These are phyloP conservation scores for Lagerstroemia speciosa DNA, from an alignment of 345 rosid genomes.

Conservation along the genomic window DNA sequence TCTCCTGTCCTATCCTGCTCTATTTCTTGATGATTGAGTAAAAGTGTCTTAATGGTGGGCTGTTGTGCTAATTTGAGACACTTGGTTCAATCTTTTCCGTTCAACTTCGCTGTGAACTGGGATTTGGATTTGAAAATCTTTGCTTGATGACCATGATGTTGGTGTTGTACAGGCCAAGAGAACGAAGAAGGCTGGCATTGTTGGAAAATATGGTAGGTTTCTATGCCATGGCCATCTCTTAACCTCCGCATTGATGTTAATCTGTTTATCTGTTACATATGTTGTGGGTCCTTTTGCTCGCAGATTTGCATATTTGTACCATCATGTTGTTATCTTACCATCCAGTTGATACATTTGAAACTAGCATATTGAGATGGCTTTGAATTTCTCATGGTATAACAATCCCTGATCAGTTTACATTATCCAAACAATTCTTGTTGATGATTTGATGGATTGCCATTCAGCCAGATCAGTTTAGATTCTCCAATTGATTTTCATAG, in stretches of 20 bases:
- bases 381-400: no score
- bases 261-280: neutral
- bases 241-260: neutral
- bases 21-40: no score
- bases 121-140: neutral
- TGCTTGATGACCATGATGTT: neutral
- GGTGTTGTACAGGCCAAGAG: slow-evolving; percentile 7
- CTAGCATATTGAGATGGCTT: neutral
- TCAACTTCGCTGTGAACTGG: neutral
- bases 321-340: neutral
- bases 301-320: neutral
- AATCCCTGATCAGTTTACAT: neutral
- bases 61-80: neutral
- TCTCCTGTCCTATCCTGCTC: no score
- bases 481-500: neutral
- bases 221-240: neutral
- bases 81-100: neutral
- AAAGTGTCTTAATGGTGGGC: neutral
- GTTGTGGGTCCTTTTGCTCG: neutral
- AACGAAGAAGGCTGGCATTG: slow-evolving; percentile 11
- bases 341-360: no score
- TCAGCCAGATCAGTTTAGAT: neutral
- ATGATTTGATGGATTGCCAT: neutral
- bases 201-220: slow-evolving; percentile 10
- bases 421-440: neutral